Evolutionary conservation across 495 filamentous ascomycete species (phyloP).

Genomic region (Aspergillus baeticus): DNA sequence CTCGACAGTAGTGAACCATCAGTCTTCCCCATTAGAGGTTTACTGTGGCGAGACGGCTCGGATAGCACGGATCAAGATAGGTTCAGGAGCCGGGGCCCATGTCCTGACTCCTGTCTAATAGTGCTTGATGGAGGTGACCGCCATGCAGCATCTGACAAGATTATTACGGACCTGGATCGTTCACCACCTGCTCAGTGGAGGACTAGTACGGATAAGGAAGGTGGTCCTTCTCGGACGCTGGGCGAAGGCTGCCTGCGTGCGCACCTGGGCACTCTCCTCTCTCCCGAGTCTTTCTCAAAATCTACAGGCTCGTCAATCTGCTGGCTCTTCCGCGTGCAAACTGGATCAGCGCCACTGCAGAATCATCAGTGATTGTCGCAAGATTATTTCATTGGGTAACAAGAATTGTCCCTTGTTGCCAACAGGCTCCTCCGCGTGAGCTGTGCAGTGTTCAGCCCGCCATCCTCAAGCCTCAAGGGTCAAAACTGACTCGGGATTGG

Average conservation of each 20-base stretch:
- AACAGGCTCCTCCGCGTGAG: not conserved
- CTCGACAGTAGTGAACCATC: too few relatives aligned
- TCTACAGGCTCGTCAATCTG: not conserved
- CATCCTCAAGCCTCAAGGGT: not conserved
- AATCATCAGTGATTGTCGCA: not conserved
- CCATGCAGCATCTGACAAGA: too few relatives aligned
- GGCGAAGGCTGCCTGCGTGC: too few relatives aligned
- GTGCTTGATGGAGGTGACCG: too few relatives aligned
- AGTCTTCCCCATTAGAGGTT: too few relatives aligned
- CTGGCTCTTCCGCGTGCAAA: not conserved
- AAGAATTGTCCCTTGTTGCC: too few relatives aligned
- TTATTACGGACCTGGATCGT: not conserved
- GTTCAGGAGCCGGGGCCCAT: too few relatives aligned
- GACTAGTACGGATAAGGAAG: constrained; percentile 7
- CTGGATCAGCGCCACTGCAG: not conserved
- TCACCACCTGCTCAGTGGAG: not conserved
- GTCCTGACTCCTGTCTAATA: too few relatives aligned
- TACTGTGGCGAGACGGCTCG: too few relatives aligned
- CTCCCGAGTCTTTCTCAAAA: not conserved
- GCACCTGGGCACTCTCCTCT: too few relatives aligned
- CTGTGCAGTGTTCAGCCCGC: not conserved
- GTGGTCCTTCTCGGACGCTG: not conserved
- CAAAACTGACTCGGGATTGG: not conserved
- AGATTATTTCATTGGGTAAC: not conserved
- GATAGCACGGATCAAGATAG: too few relatives aligned